Evolutionary conservation across 352 stramenopile species (phyloP), one percentile per base, ranked within the genome.

Genomic region (Halophytophthora polymorphica): DNA sequence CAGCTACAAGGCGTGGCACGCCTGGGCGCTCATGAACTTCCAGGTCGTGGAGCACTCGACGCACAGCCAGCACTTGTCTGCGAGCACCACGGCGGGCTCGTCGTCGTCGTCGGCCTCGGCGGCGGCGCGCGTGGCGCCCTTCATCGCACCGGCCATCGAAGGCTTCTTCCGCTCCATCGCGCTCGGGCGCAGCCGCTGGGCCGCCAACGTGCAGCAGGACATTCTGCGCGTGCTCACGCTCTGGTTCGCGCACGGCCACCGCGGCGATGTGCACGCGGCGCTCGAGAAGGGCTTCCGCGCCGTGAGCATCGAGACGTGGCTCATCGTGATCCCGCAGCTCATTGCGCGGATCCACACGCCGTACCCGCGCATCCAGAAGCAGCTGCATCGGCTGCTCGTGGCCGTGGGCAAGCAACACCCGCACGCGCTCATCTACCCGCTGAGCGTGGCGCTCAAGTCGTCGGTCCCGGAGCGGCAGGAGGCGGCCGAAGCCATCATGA

Each of bases 11-110:
- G 96, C 97, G 19, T 99, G 96, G 90, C 98, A 99, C 69, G 88
- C 93, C 44, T 99, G 97, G 97, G 96, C 96, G 17, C 66, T 99
- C 18, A 93, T 99, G 53, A 99, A 99, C 76, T 99, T 99, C 69
- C 71, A 77, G 2, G 84, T 77, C 4, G 57, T 91, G 37, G 84
- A 88, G 42, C 76, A 88, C 37, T 62, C 59, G 17, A 58, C 36
- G 8, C 61, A 72, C 29, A 71, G 62, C 19, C 68, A 70, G 25
- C 52, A 66, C 37, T 70, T 70, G 43, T 74, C 70, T 22, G 60
- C 72, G 3, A 61, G 57, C 36, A 33, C 61, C 11, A 65, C 54
- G 18, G 36, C 56, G 13, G 61, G 51, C 2, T 50, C 59, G 14
- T 49, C 63, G 0, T 51, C 65, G 33, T 34, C 61, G 15, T 67